Conservation (phyloP, 164 flowering plant genomes). For the Malania oleifera region DNA sequence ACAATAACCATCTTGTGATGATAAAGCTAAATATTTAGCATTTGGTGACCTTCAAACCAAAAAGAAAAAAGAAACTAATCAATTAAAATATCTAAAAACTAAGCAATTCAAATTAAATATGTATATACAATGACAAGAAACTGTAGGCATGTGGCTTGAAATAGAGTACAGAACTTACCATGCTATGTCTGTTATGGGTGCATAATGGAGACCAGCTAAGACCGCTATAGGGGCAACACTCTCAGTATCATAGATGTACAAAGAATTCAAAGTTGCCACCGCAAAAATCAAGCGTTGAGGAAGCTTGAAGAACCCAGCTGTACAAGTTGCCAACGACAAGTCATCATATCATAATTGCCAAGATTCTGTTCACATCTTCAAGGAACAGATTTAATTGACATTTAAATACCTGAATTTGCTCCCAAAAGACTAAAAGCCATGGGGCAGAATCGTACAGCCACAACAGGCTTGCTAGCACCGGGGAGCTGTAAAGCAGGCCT, state of each 20-base stretch:
- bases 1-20: conserved; percentile 96
- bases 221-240: conserved; percentile 75
- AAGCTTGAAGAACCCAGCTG: conserved; percentile 76
- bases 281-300: conserved; percentile 90
- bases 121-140: background rate
- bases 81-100: conserved; percentile 8
- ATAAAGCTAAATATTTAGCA: conserved; percentile 65
- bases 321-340: conserved; percentile 11
- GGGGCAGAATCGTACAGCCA: conserved; percentile 93
- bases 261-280: conserved; percentile 84
- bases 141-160: background rate
- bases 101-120: no score
- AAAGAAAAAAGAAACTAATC: background rate
- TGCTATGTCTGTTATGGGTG: conserved; percentile 90
- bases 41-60: conserved; percentile 59
- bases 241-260: conserved; percentile 90
- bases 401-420: conserved; percentile 46
- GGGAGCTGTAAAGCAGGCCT: conserved; percentile 96
- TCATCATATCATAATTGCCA: background rate
- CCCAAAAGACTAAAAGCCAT: conserved; percentile 60
- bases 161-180: conserved; percentile 43
- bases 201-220: conserved; percentile 95
- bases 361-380: background rate
- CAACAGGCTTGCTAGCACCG: conserved; percentile 79
- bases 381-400: background rate